Base-by-base conservation (phyloP, 768 basidiomycete genomes). In the Collybiopsis confluens region DNA sequence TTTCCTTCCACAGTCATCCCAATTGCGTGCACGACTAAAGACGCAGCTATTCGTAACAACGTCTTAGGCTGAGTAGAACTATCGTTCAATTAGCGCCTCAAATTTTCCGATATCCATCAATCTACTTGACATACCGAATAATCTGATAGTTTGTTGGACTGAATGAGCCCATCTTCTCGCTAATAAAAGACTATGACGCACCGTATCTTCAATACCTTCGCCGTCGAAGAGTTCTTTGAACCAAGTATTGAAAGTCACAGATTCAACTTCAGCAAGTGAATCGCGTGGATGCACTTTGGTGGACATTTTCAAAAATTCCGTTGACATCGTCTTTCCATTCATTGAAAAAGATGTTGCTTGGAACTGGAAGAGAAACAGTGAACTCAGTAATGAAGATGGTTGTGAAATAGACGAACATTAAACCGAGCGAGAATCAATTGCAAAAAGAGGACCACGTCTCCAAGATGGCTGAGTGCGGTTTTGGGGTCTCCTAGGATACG, bases 191-290 rank as follows among this genome's bases (percentile, higher is more conserved):
- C 18, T 21, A 33, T 36, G 11, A 46, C 53, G 59, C 66, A 83
- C 85, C 84, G 79, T 83, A 60, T 92, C 90, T 59, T 92, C 90
- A 24, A 92, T 91, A 1, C 90, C 90, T 64, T 92, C 90, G 58
- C 81, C 90, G 62, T 90, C 88, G 64, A 92, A 92, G 24, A 92
- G 71, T 0, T 87, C 85, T 61, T 89, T 90, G 59, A 77, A 82
- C 90, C 90, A 92, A 8, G 74, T 70, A 30, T 67, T 62, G 57
- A 82, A 81, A 18, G 76, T 74, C 38, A 57, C 56, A 37, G 67
- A 61, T 37, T 81, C 79, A 46, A 80, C 78, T 27, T 58, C 59
- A 16, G 73, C 66, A 9, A 81, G 65, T 20, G 72, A 70, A 7
- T 77, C 73, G 0, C 66, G 27, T 5, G 71, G 63, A 45, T 77